A percentile compares a stretch with the other conserved stretches of the same genome.
phyloP scores from a whole-genome alignment of 129 eudicot species.

The Helianthus annuus region HanXRQr2.0-SUNRISE NC_035438.2:12735833-12736332 shows the following conservation, averaged over 20 bases:
- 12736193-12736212: slow-evolving; percentile 3
- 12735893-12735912: no score
- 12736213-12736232: not conserved
- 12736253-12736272: not conserved
- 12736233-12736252: not conserved
- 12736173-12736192: not conserved
- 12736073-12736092: not conserved
- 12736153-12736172: not conserved
- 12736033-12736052: no score
- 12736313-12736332: no score
- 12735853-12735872: no score
- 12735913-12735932: no score
- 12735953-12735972: no score
- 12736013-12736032: no score
- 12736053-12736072: not conserved
- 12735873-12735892: no score
- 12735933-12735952: no score
- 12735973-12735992: no score
- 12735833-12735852: not conserved
- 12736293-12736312: no score
- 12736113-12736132: not conserved
- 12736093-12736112: not conserved
- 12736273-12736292: not conserved
- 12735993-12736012: no score
- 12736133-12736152: not conserved